phyloP scores from a whole-genome alignment of 2,329 filamentous ascomycete species.

The Akanthomyces uredinophilus region DNA sequence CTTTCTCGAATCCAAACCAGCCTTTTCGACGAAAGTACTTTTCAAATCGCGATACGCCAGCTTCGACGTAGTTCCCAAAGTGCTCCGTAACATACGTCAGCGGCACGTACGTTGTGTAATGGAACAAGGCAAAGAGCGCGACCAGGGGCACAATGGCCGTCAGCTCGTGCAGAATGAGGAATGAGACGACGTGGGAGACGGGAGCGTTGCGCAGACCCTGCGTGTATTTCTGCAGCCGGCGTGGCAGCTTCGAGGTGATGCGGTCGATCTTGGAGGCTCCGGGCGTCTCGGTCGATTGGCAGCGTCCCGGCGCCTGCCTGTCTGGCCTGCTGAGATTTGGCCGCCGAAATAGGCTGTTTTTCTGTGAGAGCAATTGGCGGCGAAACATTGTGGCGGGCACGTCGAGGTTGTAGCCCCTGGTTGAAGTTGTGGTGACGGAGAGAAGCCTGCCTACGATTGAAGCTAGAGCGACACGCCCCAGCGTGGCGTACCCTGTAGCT shows the following conservation, averaged over 20 bases:
- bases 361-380: conserved; percentile 20
- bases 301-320: conserved; percentile 1
- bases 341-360: conserved; percentile 17
- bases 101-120: conserved; percentile 73
- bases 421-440: not conserved
- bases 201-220: conserved; percentile 69
- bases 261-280: conserved; percentile 36
- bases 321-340: not conserved
- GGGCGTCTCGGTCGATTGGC: conserved; percentile 24
- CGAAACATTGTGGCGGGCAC: conserved; percentile 23
- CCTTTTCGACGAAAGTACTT: conserved; percentile 72
- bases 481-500: not conserved
- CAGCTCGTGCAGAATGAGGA: conserved; percentile 85
- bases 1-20: conserved; percentile 64
- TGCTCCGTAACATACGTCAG: conserved; percentile 44
- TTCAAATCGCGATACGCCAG: conserved; percentile 69
- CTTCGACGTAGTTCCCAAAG: conserved; percentile 47
- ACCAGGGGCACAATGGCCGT: conserved; percentile 80
- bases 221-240: conserved; percentile 64
- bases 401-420: not conserved
- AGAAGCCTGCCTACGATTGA: not conserved
- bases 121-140: conserved; percentile 69
- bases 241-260: conserved; percentile 54
- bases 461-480: not conserved
- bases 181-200: conserved; percentile 75